These are phyloP conservation scores for Warburgia ugandensis DNA, from an alignment of 164 flowering plant genomes.

Conservation along the genomic window DNA sequence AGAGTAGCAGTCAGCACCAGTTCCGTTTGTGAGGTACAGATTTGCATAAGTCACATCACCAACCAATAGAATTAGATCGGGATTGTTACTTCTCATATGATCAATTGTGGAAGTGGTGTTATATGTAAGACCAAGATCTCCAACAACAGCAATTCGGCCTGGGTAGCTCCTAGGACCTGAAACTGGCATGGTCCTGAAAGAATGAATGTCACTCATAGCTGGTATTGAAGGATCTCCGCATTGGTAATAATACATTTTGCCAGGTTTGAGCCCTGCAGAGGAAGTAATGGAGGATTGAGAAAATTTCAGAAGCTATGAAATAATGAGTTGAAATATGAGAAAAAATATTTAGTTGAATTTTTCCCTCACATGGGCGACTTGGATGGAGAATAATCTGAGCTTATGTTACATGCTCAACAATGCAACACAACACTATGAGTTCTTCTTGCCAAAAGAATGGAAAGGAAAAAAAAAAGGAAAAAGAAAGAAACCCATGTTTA, in stretches of 20 bases:
- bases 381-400: no score
- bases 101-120: slow-evolving; percentile 68
- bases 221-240: slow-evolving; percentile 85
- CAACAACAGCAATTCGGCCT: slow-evolving; percentile 61
- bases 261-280: slow-evolving; percentile 59
- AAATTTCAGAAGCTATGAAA: not conserved
- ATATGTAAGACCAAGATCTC: slow-evolving; percentile 91
- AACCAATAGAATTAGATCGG: slow-evolving; percentile 69
- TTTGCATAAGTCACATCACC: slow-evolving; percentile 89
- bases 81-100: slow-evolving; percentile 61
- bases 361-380: no score
- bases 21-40: slow-evolving; percentile 83
- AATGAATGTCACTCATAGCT: slow-evolving; percentile 55
- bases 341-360: no score
- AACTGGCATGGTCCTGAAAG: slow-evolving; percentile 74
- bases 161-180: slow-evolving; percentile 67
- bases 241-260: slow-evolving; percentile 51
- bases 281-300: not conserved
- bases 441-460: no score
- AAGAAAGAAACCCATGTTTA: no score
- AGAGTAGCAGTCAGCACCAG: slow-evolving; percentile 79
- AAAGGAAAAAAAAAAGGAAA: no score
- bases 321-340: no score
- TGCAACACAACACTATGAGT: no score
- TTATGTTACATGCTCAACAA: no score